Evolutionary conservation across 805 yeast species (phyloP).

Genomic region (Wickerhamomyces strasburgensis): DNA sequence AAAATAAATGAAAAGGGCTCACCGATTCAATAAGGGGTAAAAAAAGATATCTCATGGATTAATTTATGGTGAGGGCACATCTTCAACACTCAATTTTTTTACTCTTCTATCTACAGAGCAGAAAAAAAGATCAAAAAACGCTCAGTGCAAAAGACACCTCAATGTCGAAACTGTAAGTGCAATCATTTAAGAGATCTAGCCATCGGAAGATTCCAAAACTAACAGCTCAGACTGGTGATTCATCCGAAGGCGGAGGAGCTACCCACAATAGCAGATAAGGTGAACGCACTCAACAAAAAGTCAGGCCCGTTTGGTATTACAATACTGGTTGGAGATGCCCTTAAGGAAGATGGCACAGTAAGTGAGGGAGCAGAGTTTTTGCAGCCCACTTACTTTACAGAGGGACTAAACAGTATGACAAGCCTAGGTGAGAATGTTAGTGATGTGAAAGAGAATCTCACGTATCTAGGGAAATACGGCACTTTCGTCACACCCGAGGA

Average conservation of each 20-base stretch:
- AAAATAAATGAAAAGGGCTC: no score
- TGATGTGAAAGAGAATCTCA: constrained; percentile 5
- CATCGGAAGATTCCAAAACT: constrained; percentile 1
- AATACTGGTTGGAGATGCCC: constrained; percentile 46
- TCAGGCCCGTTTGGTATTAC: constrained; percentile 65
- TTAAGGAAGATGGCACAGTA: background rate
- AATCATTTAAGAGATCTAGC: no score
- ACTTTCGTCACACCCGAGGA: constrained; percentile 39
- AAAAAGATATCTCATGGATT: no score
- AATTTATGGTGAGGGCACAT: no score
- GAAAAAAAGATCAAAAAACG: no score
- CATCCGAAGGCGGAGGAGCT: constrained; percentile 19
- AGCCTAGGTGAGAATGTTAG: constrained; percentile 4
- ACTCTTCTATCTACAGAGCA: no score
- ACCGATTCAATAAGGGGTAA: no score
- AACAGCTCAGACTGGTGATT: constrained; percentile 15
- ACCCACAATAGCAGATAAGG: constrained; percentile 35
- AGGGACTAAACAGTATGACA: constrained; percentile 15
- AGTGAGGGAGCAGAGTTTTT: constrained; percentile 4
- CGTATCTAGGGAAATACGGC: constrained; percentile 28
- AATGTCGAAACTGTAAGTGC: no score
- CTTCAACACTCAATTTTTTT: no score
- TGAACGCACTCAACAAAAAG: constrained; percentile 45
- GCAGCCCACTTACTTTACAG: constrained; percentile 20
- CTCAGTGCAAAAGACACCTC: no score